Evolutionary conservation across 495 filamentous ascomycete genomes (phyloP).

Genomic region (Niebla homalea): DNA sequence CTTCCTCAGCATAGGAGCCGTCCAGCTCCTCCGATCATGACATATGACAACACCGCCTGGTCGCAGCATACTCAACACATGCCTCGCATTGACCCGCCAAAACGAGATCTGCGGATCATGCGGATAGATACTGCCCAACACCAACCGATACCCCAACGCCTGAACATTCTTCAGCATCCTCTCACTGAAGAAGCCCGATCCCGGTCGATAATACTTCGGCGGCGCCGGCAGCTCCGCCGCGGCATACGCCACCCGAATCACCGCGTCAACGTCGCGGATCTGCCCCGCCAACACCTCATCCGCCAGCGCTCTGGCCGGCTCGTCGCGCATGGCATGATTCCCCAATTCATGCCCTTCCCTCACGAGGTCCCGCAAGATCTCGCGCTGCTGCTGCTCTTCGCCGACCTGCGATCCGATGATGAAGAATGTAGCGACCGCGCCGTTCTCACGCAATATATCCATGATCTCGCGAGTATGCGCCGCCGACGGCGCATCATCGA

Average conservation of each 20-base stretch:
- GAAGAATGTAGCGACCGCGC: conserved; percentile 63
- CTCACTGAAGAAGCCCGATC: conserved; percentile 63
- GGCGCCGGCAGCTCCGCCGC: conserved; percentile 24
- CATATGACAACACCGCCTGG: conserved; percentile 69
- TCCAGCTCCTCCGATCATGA: conserved; percentile 72
- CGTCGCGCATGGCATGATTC: conserved; percentile 80
- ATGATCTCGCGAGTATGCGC: conserved; percentile 60
- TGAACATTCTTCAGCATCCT: conserved; percentile 45
- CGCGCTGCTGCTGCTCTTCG: conserved; percentile 36
- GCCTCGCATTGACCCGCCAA: conserved; percentile 56
- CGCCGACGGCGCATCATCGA: conserved; percentile 71
- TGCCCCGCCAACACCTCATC: conserved; percentile 25
- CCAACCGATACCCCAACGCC: conserved; percentile 47
- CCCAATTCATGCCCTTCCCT: conserved; percentile 54
- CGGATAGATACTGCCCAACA: conserved; percentile 72
- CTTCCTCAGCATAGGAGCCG: conserved; percentile 54
- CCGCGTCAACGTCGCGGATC: conserved; percentile 28
- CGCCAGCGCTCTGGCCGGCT: conserved; percentile 42
- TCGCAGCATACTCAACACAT: conserved; percentile 63
- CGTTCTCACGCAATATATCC: conserved; percentile 39
- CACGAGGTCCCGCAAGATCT: conserved; percentile 47
- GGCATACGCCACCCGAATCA: conserved; percentile 43
- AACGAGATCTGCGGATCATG: conserved; percentile 69
- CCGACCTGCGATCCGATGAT: conserved; percentile 69
- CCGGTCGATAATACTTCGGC: conserved; percentile 60